These are phyloP conservation scores for Fusarium sulawesiense DNA, from an alignment of 2,329 filamentous ascomycete species.

Conservation along the genomic window DNA sequence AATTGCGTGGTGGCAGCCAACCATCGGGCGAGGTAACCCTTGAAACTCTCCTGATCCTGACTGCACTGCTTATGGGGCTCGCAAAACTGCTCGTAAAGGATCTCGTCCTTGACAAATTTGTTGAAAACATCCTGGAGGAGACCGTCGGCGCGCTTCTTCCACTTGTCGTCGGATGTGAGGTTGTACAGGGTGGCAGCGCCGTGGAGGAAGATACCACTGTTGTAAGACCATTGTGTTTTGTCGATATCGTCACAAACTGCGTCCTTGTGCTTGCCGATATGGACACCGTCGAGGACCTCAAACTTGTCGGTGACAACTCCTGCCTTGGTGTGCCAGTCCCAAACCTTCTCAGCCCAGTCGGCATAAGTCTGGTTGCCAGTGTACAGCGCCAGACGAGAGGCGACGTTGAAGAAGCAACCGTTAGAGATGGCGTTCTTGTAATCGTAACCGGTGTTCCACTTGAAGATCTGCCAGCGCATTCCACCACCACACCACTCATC, in stretches of 20 bases:
- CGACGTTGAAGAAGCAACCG: conserved; percentile 76
- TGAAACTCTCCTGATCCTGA: conserved; percentile 79
- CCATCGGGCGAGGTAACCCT: conserved; percentile 79
- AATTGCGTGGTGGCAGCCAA: conserved; percentile 66
- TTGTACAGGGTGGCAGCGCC: conserved; percentile 72
- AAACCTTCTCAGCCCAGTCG: conserved; percentile 78
- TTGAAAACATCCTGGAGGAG: conserved; percentile 62
- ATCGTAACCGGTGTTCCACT: conserved; percentile 77
- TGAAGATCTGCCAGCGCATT: conserved; percentile 86
- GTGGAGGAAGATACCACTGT: conserved; percentile 73
- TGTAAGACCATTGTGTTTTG: conserved; percentile 75
- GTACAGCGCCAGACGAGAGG: conserved; percentile 78
- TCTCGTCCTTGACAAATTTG: conserved; percentile 64
- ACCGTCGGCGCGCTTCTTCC: conserved; percentile 69
- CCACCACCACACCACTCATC: conserved; percentile 73
- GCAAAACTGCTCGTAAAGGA: conserved; percentile 76
- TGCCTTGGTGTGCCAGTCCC: conserved; percentile 69
- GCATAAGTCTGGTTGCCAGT: conserved; percentile 83
- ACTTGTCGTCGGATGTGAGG: conserved; percentile 63
- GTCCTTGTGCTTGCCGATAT: conserved; percentile 57
- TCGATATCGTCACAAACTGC: conserved; percentile 64
- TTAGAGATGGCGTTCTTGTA: conserved; percentile 78
- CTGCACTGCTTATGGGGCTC: conserved; percentile 72
- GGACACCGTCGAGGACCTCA: conserved; percentile 64
- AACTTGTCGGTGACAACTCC: conserved; percentile 68